Percentiles rank a stretch among this genome's conserved stretches.
These are phyloP conservation scores for Dryas integrifolia DNA, from an alignment of 331 rosid species.

Conservation along the genomic window DNA sequence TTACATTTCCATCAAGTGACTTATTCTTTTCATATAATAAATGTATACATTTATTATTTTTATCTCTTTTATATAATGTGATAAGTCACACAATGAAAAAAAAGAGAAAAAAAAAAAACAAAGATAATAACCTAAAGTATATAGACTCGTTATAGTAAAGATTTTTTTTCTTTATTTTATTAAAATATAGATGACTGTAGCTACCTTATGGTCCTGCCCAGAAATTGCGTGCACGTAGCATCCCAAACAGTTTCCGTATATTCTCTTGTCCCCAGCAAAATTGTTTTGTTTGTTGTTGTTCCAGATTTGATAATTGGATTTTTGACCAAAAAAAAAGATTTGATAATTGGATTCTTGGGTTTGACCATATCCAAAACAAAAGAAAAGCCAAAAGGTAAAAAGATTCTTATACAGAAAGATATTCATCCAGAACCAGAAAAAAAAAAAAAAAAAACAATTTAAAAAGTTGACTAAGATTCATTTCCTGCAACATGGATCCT, in stretches of 20 bases:
- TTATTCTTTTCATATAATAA: no score
- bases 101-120: no score
- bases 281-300: slow-evolving; percentile 1
- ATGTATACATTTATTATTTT: no score
- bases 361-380: slow-evolving; percentile 11
- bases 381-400: slow-evolving; percentile 4
- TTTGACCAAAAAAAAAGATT: neutral
- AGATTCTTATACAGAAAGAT: neutral
- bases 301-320: neutral
- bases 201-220: neutral
- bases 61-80: no score
- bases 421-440: neutral
- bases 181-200: neutral
- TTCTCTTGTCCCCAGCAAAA: slow-evolving; percentile 6
- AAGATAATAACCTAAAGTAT: no score
- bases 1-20: no score
- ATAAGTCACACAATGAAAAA: no score
- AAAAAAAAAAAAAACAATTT: neutral
- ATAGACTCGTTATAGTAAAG: no score
- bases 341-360: slow-evolving; percentile 2
- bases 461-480: neutral
- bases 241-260: neutral
- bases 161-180: no score
- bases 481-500: neutral
- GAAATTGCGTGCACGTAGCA: neutral